Conservation (phyloP, 306 rosid species). For the Geum urbanum region DNA sequence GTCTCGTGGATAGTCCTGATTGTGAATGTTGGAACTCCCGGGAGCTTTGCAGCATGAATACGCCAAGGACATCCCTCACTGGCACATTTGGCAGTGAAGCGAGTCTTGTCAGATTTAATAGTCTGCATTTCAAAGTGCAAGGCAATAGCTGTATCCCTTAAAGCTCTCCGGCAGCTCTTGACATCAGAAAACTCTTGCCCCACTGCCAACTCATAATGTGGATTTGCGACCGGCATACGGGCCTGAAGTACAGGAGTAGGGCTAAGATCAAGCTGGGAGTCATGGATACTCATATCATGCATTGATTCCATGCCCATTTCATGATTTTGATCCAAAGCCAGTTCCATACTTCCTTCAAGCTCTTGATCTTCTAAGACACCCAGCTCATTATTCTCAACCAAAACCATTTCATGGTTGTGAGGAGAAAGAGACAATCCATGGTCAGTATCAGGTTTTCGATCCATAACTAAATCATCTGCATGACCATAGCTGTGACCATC, state of each 20-base stretch:
- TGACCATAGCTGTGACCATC: constrained; percentile 53
- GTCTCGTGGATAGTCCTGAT: constrained; percentile 67
- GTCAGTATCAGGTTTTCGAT: constrained; percentile 69
- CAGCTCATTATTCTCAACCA: constrained; percentile 50
- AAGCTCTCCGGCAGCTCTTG: constrained; percentile 80
- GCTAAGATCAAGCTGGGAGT: constrained; percentile 42
- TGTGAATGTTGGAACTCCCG: constrained; percentile 86
- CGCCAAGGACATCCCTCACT: constrained; percentile 93
- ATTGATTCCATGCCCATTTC: constrained; percentile 55
- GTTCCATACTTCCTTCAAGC: constrained; percentile 52
- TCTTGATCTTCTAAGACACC: constrained; percentile 59
- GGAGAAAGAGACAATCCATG: constrained; percentile 46
- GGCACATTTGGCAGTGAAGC: constrained; percentile 86
- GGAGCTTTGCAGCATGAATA: constrained; percentile 88
- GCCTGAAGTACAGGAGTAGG: constrained; percentile 55
- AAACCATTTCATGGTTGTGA: constrained; percentile 45
- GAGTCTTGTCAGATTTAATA: constrained; percentile 83
- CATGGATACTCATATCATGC: constrained; percentile 39
- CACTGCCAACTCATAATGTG: constrained; percentile 56
- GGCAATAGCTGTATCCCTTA: constrained; percentile 85
- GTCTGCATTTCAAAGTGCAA: constrained; percentile 86
- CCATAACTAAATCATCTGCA: constrained; percentile 52
- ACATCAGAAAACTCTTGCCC: constrained; percentile 92
- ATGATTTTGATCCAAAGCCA: constrained; percentile 46
- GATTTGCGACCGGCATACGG: constrained; percentile 43